phyloP scores from a whole-genome alignment of 345 rosid genomes.

The Excoecaria cochinchinensis region DNA sequence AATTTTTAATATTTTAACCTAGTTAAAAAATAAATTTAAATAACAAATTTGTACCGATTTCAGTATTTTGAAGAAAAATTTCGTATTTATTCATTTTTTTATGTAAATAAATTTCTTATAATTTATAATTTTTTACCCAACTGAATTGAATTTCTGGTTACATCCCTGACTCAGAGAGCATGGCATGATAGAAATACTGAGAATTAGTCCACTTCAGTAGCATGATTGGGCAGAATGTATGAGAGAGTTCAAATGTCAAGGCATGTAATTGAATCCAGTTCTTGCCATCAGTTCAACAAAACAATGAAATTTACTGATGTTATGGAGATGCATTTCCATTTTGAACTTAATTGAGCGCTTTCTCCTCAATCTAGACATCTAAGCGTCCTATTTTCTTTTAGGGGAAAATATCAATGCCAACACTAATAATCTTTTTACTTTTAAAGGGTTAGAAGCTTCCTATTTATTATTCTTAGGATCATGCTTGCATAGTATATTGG shows the following conservation, averaged over 20 bases:
- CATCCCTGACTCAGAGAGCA: background rate
- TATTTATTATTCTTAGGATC: background rate
- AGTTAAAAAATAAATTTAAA: too few species aligned
- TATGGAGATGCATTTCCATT: background rate
- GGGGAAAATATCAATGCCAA: background rate
- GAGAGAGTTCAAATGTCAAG: background rate
- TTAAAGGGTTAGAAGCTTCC: background rate
- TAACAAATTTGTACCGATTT: too few species aligned
- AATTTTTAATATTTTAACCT: too few species aligned
- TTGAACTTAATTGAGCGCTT: background rate
- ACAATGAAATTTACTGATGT: background rate
- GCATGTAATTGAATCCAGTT: background rate
- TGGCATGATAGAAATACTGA: background rate
- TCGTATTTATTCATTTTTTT: too few species aligned
- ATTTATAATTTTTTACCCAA: too few species aligned
- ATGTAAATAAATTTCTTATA: too few species aligned
- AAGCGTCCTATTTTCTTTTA: background rate
- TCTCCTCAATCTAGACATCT: background rate
- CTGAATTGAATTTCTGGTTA: too few species aligned
- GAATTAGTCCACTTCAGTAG: background rate
- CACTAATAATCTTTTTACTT: too few species aligned
- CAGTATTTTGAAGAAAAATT: too few species aligned
- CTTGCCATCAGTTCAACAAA: background rate
- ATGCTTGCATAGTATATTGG: background rate
- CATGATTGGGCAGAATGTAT: background rate